Conservation (phyloP, 2,329 filamentous ascomycete species). For the Rasamsonia emersonii region DNA sequence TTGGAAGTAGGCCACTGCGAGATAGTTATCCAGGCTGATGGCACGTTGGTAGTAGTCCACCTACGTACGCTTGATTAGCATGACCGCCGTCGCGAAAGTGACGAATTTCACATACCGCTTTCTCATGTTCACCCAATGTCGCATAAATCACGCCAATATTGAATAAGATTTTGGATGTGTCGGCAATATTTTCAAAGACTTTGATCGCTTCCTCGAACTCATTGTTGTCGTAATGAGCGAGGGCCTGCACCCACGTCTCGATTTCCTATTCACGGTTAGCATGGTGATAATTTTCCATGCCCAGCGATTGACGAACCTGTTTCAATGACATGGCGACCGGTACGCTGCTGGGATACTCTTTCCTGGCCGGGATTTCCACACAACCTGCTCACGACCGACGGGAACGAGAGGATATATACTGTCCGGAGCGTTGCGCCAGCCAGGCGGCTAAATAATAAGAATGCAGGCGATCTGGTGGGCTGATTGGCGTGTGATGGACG, state of each 20-base stretch:
- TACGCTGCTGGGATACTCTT: neutral
- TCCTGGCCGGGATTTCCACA: too few species aligned
- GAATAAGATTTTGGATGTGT: slow-evolving; percentile 97
- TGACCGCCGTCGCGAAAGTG: slow-evolving; percentile 1
- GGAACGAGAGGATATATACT: neutral
- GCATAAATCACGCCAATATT: slow-evolving; percentile 98
- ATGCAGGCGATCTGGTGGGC: too few species aligned
- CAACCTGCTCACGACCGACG: too few species aligned
- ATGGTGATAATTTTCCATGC: slow-evolving; percentile 1
- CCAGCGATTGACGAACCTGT: slow-evolving; percentile 46
- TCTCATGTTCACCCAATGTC: slow-evolving; percentile 89
- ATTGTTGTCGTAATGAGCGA: slow-evolving; percentile 90
- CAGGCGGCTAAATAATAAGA: too few species aligned
- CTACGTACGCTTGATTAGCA: slow-evolving; percentile 43
- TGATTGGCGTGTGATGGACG: slow-evolving; percentile 5
- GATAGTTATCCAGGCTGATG: slow-evolving; percentile 82
- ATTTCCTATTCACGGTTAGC: slow-evolving; percentile 63
- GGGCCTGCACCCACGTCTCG: slow-evolving; percentile 91
- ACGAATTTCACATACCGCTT: slow-evolving; percentile 60
- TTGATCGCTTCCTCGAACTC: slow-evolving; percentile 85
- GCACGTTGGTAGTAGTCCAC: slow-evolving; percentile 93
- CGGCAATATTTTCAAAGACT: slow-evolving; percentile 77
- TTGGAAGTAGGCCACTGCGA: slow-evolving; percentile 96
- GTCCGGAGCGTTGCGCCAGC: slow-evolving; percentile 1
- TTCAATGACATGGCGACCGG: slow-evolving; percentile 50